phyloP scores from a whole-genome alignment of 306 rosid species.

The Fagus crenata region DNA sequence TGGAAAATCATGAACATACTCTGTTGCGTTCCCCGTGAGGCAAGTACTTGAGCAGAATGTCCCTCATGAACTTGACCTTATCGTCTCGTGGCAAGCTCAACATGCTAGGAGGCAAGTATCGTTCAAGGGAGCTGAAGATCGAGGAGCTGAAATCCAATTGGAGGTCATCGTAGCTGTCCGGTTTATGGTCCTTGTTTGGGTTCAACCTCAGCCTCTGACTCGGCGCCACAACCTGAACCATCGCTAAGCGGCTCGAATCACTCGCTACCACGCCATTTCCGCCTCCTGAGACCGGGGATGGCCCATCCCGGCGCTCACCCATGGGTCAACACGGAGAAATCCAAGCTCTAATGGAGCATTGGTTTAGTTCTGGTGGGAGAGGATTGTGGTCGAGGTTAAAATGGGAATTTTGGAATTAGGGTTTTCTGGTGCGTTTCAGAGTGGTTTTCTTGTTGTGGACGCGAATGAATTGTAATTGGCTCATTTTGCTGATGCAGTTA shows the following conservation, averaged over 20 bases:
- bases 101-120: slow-evolving; percentile 46
- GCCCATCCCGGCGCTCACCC: slow-evolving; percentile 13
- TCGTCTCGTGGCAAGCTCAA: slow-evolving; percentile 41
- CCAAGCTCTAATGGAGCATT: background rate
- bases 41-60: slow-evolving; percentile 46
- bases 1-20: slow-evolving; percentile 30
- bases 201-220: slow-evolving; percentile 44
- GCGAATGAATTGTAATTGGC: background rate
- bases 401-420: slow-evolving; percentile 9
- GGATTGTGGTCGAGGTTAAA: background rate
- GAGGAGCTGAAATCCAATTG: slow-evolving; percentile 45
- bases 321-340: slow-evolving; percentile 16
- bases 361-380: background rate
- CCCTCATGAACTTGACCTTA: slow-evolving; percentile 50
- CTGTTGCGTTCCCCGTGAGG: slow-evolving; percentile 42
- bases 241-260: slow-evolving; percentile 4
- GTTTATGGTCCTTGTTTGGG: slow-evolving; percentile 55
- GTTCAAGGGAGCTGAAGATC: slow-evolving; percentile 48
- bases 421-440: slow-evolving; percentile 2
- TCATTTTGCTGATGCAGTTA: slow-evolving; percentile 9
- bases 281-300: background rate
- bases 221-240: slow-evolving; percentile 16
- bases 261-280: slow-evolving; percentile 28
- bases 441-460: slow-evolving; percentile 14
- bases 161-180: slow-evolving; percentile 46